Base-by-base conservation (phyloP, 192 early-diverging fungal genomes). In the Coemansia aciculifera region DNA sequence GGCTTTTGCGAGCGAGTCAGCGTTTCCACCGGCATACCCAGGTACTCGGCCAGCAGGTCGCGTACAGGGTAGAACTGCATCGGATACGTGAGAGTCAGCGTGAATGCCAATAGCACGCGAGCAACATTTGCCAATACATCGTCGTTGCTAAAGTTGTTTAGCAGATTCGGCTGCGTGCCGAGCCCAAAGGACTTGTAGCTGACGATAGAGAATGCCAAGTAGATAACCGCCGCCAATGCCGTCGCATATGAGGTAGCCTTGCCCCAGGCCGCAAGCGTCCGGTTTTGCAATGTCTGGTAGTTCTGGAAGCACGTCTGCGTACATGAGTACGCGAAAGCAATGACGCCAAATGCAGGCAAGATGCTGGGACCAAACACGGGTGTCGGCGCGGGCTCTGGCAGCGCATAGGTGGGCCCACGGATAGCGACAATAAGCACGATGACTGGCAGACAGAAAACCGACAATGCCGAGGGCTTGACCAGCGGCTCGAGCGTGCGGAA, bases 291-390 rank as follows among this genome's bases (percentile, higher is more conserved):
- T 0, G 88, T 84, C 43, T 77, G 62, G 62, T 85, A 90, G 48
- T 81, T 88, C 63, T 83, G 79, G 62, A 85, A 89, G 13, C 81
- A 83, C 24, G 87, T 85, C 61, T 90, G 89, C 23, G 87, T 69
- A 36, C 86, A 89, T 13, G 86, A 81, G 75, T 88, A 89, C 3
- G 89, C 87, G 63, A 90, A 90, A 0, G 88, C 84, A 73, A 89
- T 88, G 57, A 89, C 85, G 48, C 88, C 89, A 21, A 89, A 68
- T 0, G 88, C 86, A 0, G 87, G 84, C 56, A 90, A 64, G 27
- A 88, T 75, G 76, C 87, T 87, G 37, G 82, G 70, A 5, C 89
- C 89, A 38, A 86, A 81, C 31, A 79, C 74, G 1, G 77, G 77
- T 21, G 76, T 79, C 0, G 87, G 86, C n/a, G 73, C 68, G 37